phyloP scores from a whole-genome alignment of 2,329 filamentous ascomycete species.

The Gnomoniopsis smithogilvyi region DNA sequence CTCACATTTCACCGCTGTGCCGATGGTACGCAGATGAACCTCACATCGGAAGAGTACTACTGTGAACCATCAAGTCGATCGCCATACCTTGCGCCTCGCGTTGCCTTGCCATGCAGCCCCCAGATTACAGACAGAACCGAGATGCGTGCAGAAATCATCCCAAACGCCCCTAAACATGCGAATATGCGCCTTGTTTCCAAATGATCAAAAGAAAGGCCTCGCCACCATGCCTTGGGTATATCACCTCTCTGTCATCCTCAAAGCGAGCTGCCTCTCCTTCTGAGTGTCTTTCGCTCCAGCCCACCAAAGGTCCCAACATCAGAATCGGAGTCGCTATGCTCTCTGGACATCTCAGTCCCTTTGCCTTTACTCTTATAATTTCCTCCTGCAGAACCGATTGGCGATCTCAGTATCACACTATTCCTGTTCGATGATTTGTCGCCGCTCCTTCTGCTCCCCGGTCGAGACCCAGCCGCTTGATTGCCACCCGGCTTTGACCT shows the following conservation, averaged over 20 bases:
- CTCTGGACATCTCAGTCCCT: conserved; percentile 45
- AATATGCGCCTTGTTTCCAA: conserved; percentile 4
- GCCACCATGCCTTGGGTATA: background rate
- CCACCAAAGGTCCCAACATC: conserved; percentile 13
- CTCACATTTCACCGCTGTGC: background rate
- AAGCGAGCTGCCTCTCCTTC: conserved; percentile 40
- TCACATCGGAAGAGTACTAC: background rate
- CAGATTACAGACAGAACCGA: background rate
- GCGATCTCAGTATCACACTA: conserved; percentile 29
- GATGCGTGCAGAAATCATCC: background rate
- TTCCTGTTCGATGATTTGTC: conserved; percentile 23
- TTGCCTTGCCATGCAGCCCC: conserved; percentile 4
- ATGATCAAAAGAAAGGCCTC: background rate
- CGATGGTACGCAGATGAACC: background rate
- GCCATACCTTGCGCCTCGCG: background rate
- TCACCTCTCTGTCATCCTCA: conserved; percentile 22
- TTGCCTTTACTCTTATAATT: conserved; percentile 47
- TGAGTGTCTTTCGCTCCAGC: conserved; percentile 17
- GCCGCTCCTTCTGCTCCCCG: conserved; percentile 39
- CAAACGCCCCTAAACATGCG: conserved; percentile 12
- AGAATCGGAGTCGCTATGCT: conserved; percentile 31
- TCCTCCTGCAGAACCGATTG: conserved; percentile 23
- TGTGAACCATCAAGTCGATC: background rate
- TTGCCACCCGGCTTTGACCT: conserved; percentile 22
- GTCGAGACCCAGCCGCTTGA: conserved; percentile 26